These are phyloP conservation scores for Candida sonorensis DNA, from an alignment of 805 yeast genomes.

Conservation along the genomic window DNA sequence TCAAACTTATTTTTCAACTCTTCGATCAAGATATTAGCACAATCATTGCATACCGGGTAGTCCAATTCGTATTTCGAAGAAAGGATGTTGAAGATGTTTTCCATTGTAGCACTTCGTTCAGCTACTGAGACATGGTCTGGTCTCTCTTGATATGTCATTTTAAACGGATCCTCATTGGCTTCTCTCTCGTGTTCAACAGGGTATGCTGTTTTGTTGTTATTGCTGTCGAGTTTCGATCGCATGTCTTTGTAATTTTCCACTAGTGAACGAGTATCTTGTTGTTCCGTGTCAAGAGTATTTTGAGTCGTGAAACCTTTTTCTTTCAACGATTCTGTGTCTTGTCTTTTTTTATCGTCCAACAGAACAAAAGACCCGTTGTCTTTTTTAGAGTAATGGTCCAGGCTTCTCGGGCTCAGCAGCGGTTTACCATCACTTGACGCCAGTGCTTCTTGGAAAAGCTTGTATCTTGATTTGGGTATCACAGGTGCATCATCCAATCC, in stretches of 20 bases:
- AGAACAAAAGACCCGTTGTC: conserved; percentile 26
- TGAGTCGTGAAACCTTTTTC: no score
- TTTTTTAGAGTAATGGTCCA: conserved; percentile 4
- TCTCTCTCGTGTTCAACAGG: no score
- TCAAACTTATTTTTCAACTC: conserved; percentile 66
- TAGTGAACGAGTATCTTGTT: no score
- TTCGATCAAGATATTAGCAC: conserved; percentile 60
- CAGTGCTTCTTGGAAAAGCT: conserved; percentile 29
- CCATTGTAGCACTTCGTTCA: conserved; percentile 39
- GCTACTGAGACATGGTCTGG: conserved; percentile 25
- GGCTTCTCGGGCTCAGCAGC: conserved; percentile 6
- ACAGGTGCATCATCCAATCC: conserved; percentile 21
- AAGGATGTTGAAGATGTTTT: conserved; percentile 62
- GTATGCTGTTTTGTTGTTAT: no score
- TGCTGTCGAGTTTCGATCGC: no score
- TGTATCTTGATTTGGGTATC: conserved; percentile 34
- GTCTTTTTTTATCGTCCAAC: conserved; percentile 15
- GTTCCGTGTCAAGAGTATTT: no score
- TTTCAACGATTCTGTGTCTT: no score
- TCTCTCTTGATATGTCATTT: no score
- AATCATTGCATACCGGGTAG: conserved; percentile 83
- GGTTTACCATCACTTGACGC: conserved; percentile 20
- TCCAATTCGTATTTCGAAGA: conserved; percentile 77
- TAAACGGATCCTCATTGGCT: no score
- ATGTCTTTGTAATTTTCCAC: no score